These are phyloP conservation scores for Graphiopsis chlorocephala DNA, from an alignment of 2,329 filamentous ascomycete species.

Conservation along the genomic window DNA sequence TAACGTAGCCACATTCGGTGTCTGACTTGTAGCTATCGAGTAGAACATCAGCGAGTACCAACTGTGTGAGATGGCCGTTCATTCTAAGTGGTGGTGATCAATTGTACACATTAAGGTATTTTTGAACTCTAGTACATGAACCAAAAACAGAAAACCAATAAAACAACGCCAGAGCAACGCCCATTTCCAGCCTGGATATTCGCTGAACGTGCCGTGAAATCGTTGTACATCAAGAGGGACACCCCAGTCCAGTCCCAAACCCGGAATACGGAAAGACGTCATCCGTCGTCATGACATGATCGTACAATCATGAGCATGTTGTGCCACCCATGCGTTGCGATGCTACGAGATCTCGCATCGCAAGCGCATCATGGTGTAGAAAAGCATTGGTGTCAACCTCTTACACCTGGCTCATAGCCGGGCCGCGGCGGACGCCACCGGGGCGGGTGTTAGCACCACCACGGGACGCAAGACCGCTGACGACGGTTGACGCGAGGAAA, in stretches of 20 bases:
- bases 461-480: constrained; percentile 55
- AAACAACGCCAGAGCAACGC: too few species aligned
- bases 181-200: constrained; percentile 1
- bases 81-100: not conserved
- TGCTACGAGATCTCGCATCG: not conserved
- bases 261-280: constrained; percentile 6
- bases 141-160: not conserved
- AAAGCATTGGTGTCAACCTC: not conserved
- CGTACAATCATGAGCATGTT: not conserved
- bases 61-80: not conserved
- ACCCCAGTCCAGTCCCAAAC: not conserved
- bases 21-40: too few species aligned
- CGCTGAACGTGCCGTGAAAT: constrained; percentile 15
- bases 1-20: too few species aligned
- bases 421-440: constrained; percentile 46
- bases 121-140: constrained; percentile 5
- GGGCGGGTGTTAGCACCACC: constrained; percentile 47
- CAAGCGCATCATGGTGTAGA: not conserved
- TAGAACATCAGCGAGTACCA: too few species aligned
- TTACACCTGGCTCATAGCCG: constrained; percentile 58
- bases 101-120: constrained; percentile 15
- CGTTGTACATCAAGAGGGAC: constrained; percentile 13
- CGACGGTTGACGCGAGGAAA: constrained; percentile 55
- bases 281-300: constrained; percentile 1
- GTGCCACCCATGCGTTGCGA: not conserved